Evolutionary conservation across 306 rosid species (phyloP), one percentile per base, ranked within the genome.

Genomic region (Medicago lupulina): DNA sequence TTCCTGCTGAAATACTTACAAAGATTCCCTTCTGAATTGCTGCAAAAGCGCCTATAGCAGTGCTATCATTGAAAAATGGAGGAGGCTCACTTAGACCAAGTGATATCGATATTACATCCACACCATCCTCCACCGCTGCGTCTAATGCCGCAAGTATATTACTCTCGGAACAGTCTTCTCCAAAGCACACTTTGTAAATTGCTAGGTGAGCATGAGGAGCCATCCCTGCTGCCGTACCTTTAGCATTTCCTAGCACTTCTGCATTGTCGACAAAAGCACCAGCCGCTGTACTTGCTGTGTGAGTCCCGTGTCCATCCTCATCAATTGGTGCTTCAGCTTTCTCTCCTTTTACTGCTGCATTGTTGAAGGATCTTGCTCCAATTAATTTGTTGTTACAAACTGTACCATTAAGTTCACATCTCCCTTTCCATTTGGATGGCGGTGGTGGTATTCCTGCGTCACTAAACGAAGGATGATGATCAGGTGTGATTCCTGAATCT

Each of bases 371-470:
- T 39, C 86, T 87, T 9, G 92, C 98, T 38, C 98, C 98, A 16
- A 93, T 90, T 23, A 90, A 65, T 75, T 89, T 93, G 54, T 87
- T 90, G 76, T 93, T 93, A 49, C 98, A 92, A 25, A 69, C 66
- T 11, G 86, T 79, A 23, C 6, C 87, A 12, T 74, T 65, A 36
- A 88, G 76, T 11, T 90, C 87, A 7, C 98, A 92, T 40, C 69
- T 86, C n/a, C 97, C 97, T 77, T 83, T 90, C 97, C 97, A 92
- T 81, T 83, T 90, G 0, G 84, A 60, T 6, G 96, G 96, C 0
- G 96, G 96, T 2, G 92, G 91, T 2, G 88, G 82, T 18, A 92
- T 62, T 71, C 93, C 96, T 9, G 49, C 88, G 61, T 85, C 96
- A 5, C 41, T 66, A 64, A 92, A 90, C 5, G 94, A 90, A 19